Base-by-base conservation (phyloP, 257 asterid genomes). In the Lithospermum erythrorhizon region DNA sequence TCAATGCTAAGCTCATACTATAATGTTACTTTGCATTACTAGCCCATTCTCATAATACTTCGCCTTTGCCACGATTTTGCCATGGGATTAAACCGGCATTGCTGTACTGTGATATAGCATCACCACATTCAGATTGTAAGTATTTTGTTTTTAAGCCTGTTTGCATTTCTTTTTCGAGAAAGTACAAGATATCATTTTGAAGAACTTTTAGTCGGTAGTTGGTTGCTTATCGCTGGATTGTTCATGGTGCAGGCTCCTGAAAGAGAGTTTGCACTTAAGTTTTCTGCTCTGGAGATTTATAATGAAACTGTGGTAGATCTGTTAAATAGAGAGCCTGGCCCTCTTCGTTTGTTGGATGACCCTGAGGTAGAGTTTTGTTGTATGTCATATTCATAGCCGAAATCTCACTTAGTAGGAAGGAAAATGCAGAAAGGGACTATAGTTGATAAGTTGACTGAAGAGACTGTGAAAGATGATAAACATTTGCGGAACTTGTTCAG, bases 21-120 rank as follows among this genome's bases (percentile, higher is more conserved):
- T 41, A 55, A 22, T 19, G 65, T 61, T 9, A 20, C 17, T 47
- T 2, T 35, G 8, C 2, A 35, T 35, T 10, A 35, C 45, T 35
- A 11, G 45, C 45, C 13, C 13, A 35, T 37, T 59, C 55, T 58
- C 47, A 58, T 58, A 48, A 57, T 23, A 49, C 58, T 61, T n/a
- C 61, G 22, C 51, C 53, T 61, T 65, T 49, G 64, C 75, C 88
- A 93, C 98, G 21, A 82, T 93, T 58, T 93, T 91, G 68, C 96
- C 97, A 11, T 93, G 89, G 71, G 98, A 97, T 54, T 97, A 93
- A 79, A 93, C 96, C 62, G 98, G 96, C 45, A 84, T 93, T 68
- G 82, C 94, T 23, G 98, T 86, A 71, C 76, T 80, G 90, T 87
- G 97, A 93, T 82, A 89, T 93, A 32, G n/a, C 89, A 81, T 71